Percentiles rank a stretch among this genome's conserved stretches.
These are phyloP conservation scores for Candida qinlingensis DNA, from an alignment of 805 yeast genomes.

Conservation along the genomic window DNA sequence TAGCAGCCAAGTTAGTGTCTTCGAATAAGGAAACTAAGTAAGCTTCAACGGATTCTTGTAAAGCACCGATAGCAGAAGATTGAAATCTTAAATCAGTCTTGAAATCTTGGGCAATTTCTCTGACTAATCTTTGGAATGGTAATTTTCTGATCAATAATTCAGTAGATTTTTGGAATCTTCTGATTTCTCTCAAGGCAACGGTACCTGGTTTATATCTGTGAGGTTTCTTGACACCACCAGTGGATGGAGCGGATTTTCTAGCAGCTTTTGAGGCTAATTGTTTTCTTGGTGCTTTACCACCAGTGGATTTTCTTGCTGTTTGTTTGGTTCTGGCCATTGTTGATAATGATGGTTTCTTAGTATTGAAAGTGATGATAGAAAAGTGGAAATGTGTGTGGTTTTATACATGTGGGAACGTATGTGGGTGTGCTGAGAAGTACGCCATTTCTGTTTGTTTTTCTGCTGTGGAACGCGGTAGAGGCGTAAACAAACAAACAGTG, in stretches of 20 bases:
- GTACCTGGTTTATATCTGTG: constrained; percentile 98
- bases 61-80: constrained; percentile 94
- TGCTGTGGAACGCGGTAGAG: no score
- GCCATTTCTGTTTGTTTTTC: background rate
- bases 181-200: constrained; percentile 92
- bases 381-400: background rate
- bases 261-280: constrained; percentile 91
- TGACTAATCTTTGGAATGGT: constrained; percentile 95
- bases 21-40: constrained; percentile 93
- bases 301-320: constrained; percentile 92
- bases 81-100: constrained; percentile 94
- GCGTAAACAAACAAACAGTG: no score
- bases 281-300: constrained; percentile 96
- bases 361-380: background rate
- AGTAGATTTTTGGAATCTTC: constrained; percentile 96
- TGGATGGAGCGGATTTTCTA: constrained; percentile 87
- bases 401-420: background rate
- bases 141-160: constrained; percentile 92
- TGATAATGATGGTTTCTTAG: constrained; percentile 15
- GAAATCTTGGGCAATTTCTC: constrained; percentile 94
- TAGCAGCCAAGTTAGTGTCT: constrained; percentile 97
- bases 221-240: constrained; percentile 92
- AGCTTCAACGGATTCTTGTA: constrained; percentile 98
- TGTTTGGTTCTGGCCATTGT: constrained; percentile 89
- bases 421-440: background rate